Conservation (phyloP, 768 basidiomycete genomes). For the Suillus placidus region DNA sequence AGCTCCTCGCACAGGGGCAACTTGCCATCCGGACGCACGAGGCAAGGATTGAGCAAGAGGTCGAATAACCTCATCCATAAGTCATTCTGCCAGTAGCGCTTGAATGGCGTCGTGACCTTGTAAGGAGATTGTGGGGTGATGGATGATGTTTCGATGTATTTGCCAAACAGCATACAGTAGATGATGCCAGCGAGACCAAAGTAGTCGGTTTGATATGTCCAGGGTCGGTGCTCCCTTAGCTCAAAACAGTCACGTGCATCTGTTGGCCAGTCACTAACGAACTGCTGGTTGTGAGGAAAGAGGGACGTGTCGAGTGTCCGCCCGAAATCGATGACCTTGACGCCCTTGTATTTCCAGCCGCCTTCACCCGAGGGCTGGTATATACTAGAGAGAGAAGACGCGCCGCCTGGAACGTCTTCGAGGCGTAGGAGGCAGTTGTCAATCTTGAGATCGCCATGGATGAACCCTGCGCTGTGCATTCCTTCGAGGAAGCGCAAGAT, state of each 20-base stretch:
- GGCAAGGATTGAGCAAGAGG: conserved; percentile 77
- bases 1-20: conserved; percentile 79
- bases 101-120: conserved; percentile 77
- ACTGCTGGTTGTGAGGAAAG: conserved; percentile 80
- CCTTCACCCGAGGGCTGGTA: conserved; percentile 79
- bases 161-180: conserved; percentile 96
- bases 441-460: conserved; percentile 98
- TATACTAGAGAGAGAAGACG: conserved; percentile 67
- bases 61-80: conserved; percentile 88
- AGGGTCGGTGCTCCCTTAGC: conserved; percentile 78
- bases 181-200: conserved; percentile 93
- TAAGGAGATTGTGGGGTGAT: conserved; percentile 46
- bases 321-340: conserved; percentile 98
- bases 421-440: conserved; percentile 97
- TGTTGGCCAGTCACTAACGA: conserved; percentile 83
- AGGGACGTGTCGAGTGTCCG: conserved; percentile 84
- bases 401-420: conserved; percentile 75
- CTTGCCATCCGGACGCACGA: conserved; percentile 54
- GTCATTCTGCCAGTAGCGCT: conserved; percentile 93
- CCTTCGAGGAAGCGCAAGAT: conserved; percentile 80
- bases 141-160: conserved; percentile 83
- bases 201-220: conserved; percentile 97
- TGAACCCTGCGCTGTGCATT: conserved; percentile 81
- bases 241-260: conserved; percentile 94
- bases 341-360: conserved; percentile 87